Evolutionary conservation across 441 rosid species (phyloP), one percentile per base, ranked within the genome.

Genomic region (Aquilaria agallochum): DNA sequence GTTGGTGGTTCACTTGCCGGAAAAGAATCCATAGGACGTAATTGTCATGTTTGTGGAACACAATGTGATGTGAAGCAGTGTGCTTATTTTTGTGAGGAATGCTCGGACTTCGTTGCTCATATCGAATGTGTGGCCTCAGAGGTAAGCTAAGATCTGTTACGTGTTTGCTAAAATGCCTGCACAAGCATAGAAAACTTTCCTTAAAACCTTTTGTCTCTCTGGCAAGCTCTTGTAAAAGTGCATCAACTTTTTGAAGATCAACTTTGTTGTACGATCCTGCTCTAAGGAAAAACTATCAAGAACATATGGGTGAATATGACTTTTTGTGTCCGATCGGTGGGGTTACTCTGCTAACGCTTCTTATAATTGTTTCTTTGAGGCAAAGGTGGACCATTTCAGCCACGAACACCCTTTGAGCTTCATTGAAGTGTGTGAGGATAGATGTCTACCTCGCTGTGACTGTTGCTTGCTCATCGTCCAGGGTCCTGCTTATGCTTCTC

Each of bases 401-500:
- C 55, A 51, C n/a, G 20, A n/a, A 51, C 31, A 51, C 2, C 15
- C 4, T 15, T 15, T 51, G 55, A 51, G 55, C 55, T 51, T 5
- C 15, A 51, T 51, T 14, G 55, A 51, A 40, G 45, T 40, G 45
- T 8, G 9, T 5, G 10, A 10, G 55, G 55, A 51, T 51, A 9
- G 31, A 9, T 14, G 10, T 51, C 10, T 31, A 5, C 15, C 3
- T 13, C 55, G 31, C 11, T 51, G 55, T 31, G 31, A 51, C 3
- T 51, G 55, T 51, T 51, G 31, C 20, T 51, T 51, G 55, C 55
- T 51, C n/a, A 7, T 51, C 2, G 11, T 51, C 2, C 55, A 51
- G 7, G 55, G 55, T 51, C 4, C 55, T n/a, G 55, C 55, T 51
- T 51, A 15, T 51, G 55, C 55, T 51, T 51, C 15, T 51, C 20